A percentile compares a stretch with the other conserved stretches of the same genome.
Conservation (phyloP, 345 rosid genomes). For the Populus alba region DNA sequence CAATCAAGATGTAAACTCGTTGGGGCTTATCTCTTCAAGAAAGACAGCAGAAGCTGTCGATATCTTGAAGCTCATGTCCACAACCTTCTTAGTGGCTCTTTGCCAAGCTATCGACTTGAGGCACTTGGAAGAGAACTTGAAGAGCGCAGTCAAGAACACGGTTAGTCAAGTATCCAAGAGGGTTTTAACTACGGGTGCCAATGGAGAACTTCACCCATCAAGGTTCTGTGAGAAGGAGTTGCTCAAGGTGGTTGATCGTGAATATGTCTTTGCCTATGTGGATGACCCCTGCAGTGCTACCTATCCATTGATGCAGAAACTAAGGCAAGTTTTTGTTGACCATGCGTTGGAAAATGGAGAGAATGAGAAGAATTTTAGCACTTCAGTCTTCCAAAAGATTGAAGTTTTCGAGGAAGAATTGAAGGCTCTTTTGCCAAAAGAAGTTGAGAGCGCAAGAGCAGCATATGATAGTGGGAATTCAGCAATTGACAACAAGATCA, state of each 20-base stretch:
- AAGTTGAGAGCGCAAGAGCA: constrained; percentile 52
- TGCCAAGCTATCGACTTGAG: constrained; percentile 29
- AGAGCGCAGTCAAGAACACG: constrained; percentile 19
- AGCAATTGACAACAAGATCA: constrained; percentile 50
- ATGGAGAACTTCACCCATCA: constrained; percentile 72
- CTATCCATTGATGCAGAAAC: constrained; percentile 73
- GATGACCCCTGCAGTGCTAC: constrained; percentile 75
- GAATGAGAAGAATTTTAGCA: constrained; percentile 37
- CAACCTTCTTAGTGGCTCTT: constrained; percentile 26
- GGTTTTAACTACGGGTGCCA: constrained; percentile 35
- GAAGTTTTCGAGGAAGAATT: constrained; percentile 60
- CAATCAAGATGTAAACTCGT: constrained; percentile 25
- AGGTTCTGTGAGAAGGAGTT: constrained; percentile 69
- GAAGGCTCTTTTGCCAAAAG: constrained; percentile 50
- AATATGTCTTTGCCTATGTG: constrained; percentile 53
- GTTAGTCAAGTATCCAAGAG: constrained; percentile 22
- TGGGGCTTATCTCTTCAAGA: constrained; percentile 25
- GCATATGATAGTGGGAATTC: constrained; percentile 48
- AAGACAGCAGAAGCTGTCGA: constrained; percentile 24
- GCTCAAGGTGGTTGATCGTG: constrained; percentile 61
- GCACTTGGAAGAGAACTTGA: constrained; percentile 27
- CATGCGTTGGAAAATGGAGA: constrained; percentile 61
- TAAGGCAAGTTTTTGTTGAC: constrained; percentile 69
- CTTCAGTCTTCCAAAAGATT: constrained; percentile 72
- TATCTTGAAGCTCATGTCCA: constrained; percentile 27